Conservation (phyloP, 495 filamentous ascomycete genomes). For the Podospora tetraspora region DNA sequence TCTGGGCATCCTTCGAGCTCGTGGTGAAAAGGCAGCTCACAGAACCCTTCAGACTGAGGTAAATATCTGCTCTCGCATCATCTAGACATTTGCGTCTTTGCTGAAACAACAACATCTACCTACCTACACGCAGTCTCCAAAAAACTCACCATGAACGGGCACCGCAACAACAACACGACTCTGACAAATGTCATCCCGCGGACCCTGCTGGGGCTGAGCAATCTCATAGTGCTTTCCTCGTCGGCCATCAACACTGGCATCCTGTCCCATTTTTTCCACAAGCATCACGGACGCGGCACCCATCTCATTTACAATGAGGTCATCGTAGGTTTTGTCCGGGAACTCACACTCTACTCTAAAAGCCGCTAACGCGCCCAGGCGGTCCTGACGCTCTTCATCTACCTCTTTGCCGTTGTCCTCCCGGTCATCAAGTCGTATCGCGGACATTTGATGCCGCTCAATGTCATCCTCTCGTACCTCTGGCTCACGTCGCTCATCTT, state of each 20-base stretch:
- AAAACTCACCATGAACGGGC: not conserved
- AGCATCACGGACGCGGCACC: conserved; percentile 13
- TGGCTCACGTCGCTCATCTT: conserved; percentile 31
- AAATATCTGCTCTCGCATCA: not conserved
- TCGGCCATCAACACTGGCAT: conserved; percentile 26
- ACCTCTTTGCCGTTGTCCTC: conserved; percentile 21
- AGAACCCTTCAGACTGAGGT: not conserved
- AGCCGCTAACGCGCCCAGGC: conserved; percentile 2
- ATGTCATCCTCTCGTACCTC: conserved; percentile 30
- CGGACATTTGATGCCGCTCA: conserved; percentile 28
- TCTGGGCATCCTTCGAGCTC: not conserved
- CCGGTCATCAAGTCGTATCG: conserved; percentile 26
- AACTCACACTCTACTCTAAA: not conserved
- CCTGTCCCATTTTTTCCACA: conserved; percentile 22
- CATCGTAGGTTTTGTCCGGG: conserved; percentile 15
- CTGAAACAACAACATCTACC: not conserved
- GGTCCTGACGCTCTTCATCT: conserved; percentile 25
- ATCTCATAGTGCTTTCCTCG: conserved; percentile 25
- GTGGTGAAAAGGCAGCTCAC: not conserved
- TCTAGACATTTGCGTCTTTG: not conserved
- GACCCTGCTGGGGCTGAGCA: conserved; percentile 17
- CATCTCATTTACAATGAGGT: conserved; percentile 24
- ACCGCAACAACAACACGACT: not conserved
- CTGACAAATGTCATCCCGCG: conserved; percentile 14
- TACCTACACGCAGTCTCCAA: not conserved